Evolutionary conservation across 1,139 yeast species (phyloP), one percentile per base, ranked within the genome.

Genomic region (Lodderomyces jiufengensis): DNA sequence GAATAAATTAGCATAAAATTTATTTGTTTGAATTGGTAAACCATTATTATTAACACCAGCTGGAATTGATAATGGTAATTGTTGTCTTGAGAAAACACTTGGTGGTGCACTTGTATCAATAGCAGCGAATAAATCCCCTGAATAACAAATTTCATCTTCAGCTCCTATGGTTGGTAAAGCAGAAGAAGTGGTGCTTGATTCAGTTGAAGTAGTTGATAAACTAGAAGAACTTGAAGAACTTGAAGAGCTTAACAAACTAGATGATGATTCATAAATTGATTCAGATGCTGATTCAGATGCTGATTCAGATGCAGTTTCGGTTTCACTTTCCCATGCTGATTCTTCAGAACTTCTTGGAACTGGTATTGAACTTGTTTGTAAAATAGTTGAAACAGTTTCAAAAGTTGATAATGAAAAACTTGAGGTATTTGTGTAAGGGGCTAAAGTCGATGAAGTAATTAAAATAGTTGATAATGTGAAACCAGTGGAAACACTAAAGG

Each of bases 1-100:
- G 42, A 86, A 61, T 54, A 87, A 62, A 58, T 88, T 88, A 8
- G 85, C 82, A 55, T 84, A 87, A 57, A 86, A 88, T 55, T 87
- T 86, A 62, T 88, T 88, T 13, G 97, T 87, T 45, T 78, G 78
- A 32, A 79, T 70, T 5, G 95, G 86, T 14, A 22, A 37, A 11
- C 59, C 69, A 38, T 60, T 54, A 45, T 65, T 66, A 40, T 61
- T 60, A 29, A 75, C 78, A 29, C 78, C 56, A 3, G 48, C 14
- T 74, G 88, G 59, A 64, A 59, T 29, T 57, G 59, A 34, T 70
- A 83, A 38, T 59, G 85, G 76, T 38, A 76, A 63, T 14, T 56
- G 63, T 33, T 66, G 59, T 42, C 73, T 60, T 7, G 68, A 45
- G 59, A 82, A 80, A 28, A 75, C 63, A 1, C 64, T 45, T 10